These are phyloP conservation scores for Naganishia sp. DNA, from an alignment of 1,284 basidiomycete species.

Conservation along the genomic window DNA sequence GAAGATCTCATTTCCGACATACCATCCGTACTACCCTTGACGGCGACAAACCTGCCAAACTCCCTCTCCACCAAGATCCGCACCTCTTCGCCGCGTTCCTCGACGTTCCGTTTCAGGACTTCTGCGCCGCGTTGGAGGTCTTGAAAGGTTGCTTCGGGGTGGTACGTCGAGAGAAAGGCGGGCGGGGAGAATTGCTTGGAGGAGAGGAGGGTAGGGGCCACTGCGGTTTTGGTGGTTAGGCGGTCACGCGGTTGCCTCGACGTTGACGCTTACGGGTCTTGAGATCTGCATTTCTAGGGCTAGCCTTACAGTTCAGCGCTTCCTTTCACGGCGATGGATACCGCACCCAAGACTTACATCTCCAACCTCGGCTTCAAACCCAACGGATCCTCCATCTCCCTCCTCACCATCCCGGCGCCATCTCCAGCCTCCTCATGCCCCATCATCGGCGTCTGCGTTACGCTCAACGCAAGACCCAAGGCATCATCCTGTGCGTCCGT, in stretches of 20 bases:
- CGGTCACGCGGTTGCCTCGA: neutral
- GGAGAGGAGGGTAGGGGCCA: constrained; percentile 74
- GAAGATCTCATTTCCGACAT: constrained; percentile 38
- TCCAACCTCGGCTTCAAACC: constrained; percentile 46
- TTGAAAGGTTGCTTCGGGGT: constrained; percentile 94
- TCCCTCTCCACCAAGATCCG: constrained; percentile 95
- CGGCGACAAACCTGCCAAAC: constrained; percentile 96
- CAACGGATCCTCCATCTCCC: constrained; percentile 50
- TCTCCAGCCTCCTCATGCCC: constrained; percentile 41
- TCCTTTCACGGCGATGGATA: neutral
- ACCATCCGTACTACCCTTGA: constrained; percentile 96
- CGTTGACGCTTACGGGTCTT: constrained; percentile 44
- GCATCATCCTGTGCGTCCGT: constrained; percentile 43
- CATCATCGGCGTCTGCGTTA: constrained; percentile 34
- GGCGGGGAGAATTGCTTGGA: constrained; percentile 98
- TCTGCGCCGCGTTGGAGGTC: constrained; percentile 77
- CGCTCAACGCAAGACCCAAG: constrained; percentile 40
- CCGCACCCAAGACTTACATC: constrained; percentile 40
- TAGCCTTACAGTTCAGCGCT: constrained; percentile 22
- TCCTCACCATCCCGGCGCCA: constrained; percentile 29
- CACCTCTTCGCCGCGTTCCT: constrained; percentile 87
- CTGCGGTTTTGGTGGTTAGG: constrained; percentile 53
- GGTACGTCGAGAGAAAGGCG: constrained; percentile 83
- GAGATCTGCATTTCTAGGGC: constrained; percentile 44
- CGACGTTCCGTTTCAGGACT: constrained; percentile 73